Conservation (phyloP, 2,329 filamentous ascomycete genomes). For the Penicillium janthinellum region DNA sequence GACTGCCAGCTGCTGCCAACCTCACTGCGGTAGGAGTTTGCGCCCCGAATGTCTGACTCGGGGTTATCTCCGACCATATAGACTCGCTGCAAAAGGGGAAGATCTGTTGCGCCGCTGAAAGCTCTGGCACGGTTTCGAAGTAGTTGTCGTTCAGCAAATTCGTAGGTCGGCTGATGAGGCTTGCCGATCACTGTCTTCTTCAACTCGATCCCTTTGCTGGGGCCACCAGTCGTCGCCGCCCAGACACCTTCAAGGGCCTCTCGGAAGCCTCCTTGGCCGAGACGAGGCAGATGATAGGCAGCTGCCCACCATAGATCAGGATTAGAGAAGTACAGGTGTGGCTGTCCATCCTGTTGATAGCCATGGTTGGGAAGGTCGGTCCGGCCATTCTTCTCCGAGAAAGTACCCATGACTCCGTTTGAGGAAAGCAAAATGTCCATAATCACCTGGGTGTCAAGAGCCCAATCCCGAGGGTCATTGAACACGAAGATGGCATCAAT, state of each 20-base stretch:
- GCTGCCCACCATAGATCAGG: conserved; percentile 89
- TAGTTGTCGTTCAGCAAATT: conserved; percentile 77
- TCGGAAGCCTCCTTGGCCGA: conserved; percentile 90
- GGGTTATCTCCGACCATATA: conserved; percentile 96
- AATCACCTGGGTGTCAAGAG: conserved; percentile 82
- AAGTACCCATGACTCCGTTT: conserved; percentile 77
- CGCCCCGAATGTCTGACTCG: conserved; percentile 86
- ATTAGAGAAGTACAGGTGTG: conserved; percentile 83
- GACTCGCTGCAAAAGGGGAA: conserved; percentile 65
- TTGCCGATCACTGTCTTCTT: conserved; percentile 76
- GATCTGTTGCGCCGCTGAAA: conserved; percentile 38
- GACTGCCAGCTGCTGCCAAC: conserved; percentile 74
- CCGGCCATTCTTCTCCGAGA: conserved; percentile 71
- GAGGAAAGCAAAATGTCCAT: conserved; percentile 79
- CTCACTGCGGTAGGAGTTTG: conserved; percentile 71
- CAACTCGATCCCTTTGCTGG: conserved; percentile 57
- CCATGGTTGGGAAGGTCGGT: conserved; percentile 66
- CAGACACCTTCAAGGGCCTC: conserved; percentile 80
- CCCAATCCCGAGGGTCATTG: conserved; percentile 97
- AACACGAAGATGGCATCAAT: conserved; percentile 92
- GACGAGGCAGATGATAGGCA: conserved; percentile 77
- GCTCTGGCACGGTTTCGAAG: conserved; percentile 59
- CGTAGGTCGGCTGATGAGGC: conserved; percentile 74
- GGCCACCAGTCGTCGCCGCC: conserved; percentile 66
- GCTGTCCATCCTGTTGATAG: conserved; percentile 82